Percentiles rank a stretch among this genome's conserved stretches.
Evolutionary conservation across 768 basidiomycete species (phyloP).

Genomic region (Xanthoconium purpureum): DNA sequence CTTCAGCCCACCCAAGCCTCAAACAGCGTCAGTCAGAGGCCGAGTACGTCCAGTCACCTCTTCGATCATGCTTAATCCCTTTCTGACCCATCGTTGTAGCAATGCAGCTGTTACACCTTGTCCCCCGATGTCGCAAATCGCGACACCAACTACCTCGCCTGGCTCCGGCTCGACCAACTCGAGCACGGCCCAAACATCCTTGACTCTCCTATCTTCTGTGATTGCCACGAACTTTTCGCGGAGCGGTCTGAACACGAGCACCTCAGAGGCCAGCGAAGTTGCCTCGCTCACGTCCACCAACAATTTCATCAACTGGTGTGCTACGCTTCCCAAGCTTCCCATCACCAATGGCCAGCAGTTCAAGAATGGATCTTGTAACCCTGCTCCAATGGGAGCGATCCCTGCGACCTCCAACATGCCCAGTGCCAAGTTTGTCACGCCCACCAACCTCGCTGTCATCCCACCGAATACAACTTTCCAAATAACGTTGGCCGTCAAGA

Average conservation of each 20-base stretch:
- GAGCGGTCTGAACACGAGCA: slow-evolving; percentile 40
- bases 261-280: slow-evolving; percentile 43
- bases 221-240: slow-evolving; percentile 55
- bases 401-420: slow-evolving; percentile 51
- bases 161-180: slow-evolving; percentile 18
- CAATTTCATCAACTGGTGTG: slow-evolving; percentile 74
- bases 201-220: slow-evolving; percentile 45
- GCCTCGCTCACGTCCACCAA: slow-evolving; percentile 61
- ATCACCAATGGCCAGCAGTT: slow-evolving; percentile 62
- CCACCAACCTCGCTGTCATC: slow-evolving; percentile 43
- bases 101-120: neutral
- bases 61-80: neutral
- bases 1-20: slow-evolving; percentile 36
- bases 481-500: slow-evolving; percentile 45
- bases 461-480: slow-evolving; percentile 49
- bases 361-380: slow-evolving; percentile 54
- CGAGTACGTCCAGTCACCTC: slow-evolving; percentile 34
- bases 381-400: slow-evolving; percentile 59
- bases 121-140: neutral
- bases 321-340: slow-evolving; percentile 43
- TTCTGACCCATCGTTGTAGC: slow-evolving; percentile 14
- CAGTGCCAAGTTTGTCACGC: slow-evolving; percentile 48
- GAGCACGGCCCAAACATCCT: slow-evolving; percentile 21
- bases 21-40: slow-evolving; percentile 29
- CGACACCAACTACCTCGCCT: neutral